Evolutionary conservation across 148 eudicot genomes (phyloP), one percentile per base, ranked within the genome.

Genomic region (Vaccinium corymbosum): DNA sequence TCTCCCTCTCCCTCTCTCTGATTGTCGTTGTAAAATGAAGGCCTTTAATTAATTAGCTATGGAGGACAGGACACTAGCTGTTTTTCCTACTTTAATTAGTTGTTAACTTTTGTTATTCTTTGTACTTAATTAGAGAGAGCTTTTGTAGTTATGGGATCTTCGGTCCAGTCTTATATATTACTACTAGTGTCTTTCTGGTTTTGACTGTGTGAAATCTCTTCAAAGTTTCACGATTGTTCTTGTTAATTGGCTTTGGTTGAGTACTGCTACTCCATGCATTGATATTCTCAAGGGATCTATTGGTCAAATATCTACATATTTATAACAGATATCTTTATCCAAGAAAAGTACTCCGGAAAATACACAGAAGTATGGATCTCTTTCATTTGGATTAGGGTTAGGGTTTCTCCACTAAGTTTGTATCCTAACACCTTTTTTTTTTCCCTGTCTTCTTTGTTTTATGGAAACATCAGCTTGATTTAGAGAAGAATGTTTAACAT

Each of bases 351-450:
- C 64, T 57, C n/a, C 62, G 19, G 6, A 7, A 6, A n/a, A 9
- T 62, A 62, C 11, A 19, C 38, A 25, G 35, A 68, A 68, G 19
- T 38, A 9, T n/a, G 32, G 71, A 64, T 62, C 13, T 22, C 32
- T 61, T 61, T 25, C 35, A 68, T 68, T 68, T 68, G 73, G 42
- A 68, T 66, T 29, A 25, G 74, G 83, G 74, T 81, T 81, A 46
- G 75, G 56, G 72, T 62, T 80, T 38, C 72, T 80, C 82, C 82
- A 57, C 2, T 61, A 16, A 61, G 74, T 35, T 80, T 57, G 71
- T 10, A 42, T 42, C 46, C 12, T 20, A n/a, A 10, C 52, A 76
- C 53, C 53, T 22, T 51, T 29, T 68, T 76, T 70, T 70, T 49
- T 49, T 1, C 38, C 51, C 51, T 17, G 77, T 35, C 10, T 72